Percentiles rank a stretch among this genome's conserved stretches.
These are phyloP conservation scores for Aspergillus quadricinctus DNA, from an alignment of 2,329 filamentous ascomycete species.

Conservation along the genomic window DNA sequence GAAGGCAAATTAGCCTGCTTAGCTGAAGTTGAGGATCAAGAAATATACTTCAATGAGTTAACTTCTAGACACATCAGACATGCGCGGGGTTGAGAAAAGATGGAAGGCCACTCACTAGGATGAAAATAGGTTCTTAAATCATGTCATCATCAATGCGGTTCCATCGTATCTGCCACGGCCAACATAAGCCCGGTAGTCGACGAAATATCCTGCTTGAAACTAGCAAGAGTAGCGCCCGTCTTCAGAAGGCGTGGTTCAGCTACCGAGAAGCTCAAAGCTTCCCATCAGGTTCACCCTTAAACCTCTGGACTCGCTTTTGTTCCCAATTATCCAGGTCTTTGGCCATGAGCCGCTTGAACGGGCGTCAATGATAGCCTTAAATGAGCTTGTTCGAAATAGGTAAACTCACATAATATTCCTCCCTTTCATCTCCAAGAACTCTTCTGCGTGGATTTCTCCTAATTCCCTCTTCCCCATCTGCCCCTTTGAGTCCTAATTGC, in stretches of 20 bases:
- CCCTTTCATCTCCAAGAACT: slow-evolving; percentile 39
- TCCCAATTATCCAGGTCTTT: slow-evolving; percentile 97
- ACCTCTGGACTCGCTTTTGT: slow-evolving; percentile 85
- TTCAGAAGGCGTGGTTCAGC: background rate
- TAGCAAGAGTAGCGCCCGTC: background rate
- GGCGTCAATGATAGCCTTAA: slow-evolving; percentile 11
- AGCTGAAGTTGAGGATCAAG: background rate
- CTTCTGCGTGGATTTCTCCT: slow-evolving; percentile 43
- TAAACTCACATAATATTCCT: slow-evolving; percentile 45
- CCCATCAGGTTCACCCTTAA: slow-evolving; percentile 87
- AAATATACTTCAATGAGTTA: background rate
- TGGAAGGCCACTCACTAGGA: background rate
- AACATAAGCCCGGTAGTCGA: background rate
- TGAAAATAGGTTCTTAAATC: background rate
- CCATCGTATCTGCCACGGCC: background rate
- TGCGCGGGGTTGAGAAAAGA: background rate
- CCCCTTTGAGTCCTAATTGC: slow-evolving; percentile 63
- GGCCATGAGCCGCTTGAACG: slow-evolving; percentile 65
- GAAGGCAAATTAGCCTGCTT: background rate
- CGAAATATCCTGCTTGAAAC: background rate
- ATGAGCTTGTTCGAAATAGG: background rate
- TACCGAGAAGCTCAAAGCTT: slow-evolving; percentile 51
- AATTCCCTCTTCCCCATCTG: slow-evolving; percentile 75
- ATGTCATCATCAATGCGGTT: background rate
- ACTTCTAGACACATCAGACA: background rate